Base-by-base conservation (phyloP, 306 rosid species). In the Trifolium dubium region DNA sequence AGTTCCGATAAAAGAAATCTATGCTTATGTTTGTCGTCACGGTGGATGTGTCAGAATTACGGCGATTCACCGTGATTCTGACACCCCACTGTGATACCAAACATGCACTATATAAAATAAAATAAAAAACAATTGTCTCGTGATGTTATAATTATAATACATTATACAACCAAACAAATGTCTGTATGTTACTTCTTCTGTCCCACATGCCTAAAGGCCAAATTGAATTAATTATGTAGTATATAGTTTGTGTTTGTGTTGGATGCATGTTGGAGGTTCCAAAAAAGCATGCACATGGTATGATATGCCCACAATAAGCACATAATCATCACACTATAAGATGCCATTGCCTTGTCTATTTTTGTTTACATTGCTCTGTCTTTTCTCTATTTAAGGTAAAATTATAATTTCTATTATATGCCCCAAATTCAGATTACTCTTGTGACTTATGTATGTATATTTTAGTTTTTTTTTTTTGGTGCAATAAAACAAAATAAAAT, bases 281-380 rank as follows among this genome's bases (percentile, higher is more conserved):
- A 58, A 10, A 5, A 10, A 23, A 65, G 19, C 30, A 29, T 43
- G 32, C 81, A 81, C 84, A 64, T 76, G 81, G 70, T 28, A 9
- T 81, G 81, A 65, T 28, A 9, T 81, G 66, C 61, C 53, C 78
- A 28, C 47, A 70, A 54, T 3, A 54, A 58, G 30, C 9, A 34
- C 11, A 58, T 66, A 13, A 50, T 6, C 10, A 44, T 40, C 67
- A 41, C 35, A 75, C 11, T 29, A 60, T 13, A 54, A 12, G 66
- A 67, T 59, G 35, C 30, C 49, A 23, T 60, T 59, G 35, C 30
- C 49, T 32, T 60, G 63, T 37, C 18, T 34, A 32, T 18, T n/a
- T 4, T 17, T 53, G 47, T 60, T 13, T 30, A 46, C 15, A 11
- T 12, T 73, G 49, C 6, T 64, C 18, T 73, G 5, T 79, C 64